Conservation (phyloP, 768 basidiomycete species). For the Paxillus rubicundulus region DNA sequence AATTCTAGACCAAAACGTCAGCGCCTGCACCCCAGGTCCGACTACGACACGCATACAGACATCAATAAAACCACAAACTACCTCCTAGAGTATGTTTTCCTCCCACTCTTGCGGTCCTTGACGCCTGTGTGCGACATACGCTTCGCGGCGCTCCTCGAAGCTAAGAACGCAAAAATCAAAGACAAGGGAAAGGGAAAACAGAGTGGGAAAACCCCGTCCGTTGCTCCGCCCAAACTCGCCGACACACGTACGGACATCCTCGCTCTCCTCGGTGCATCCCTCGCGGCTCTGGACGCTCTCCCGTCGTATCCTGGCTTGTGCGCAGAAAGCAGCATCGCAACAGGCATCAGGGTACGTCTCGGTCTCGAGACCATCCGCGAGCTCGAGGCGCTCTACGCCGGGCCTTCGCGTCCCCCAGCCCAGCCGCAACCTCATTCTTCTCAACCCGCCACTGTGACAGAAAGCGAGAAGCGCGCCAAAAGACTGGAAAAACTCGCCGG, state of each 20-base stretch:
- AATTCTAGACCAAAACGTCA: constrained; percentile 12
- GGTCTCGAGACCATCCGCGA: constrained; percentile 29
- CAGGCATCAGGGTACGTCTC: constrained; percentile 19
- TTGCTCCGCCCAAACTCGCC: background rate
- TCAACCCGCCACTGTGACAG: background rate
- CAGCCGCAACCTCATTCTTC: background rate
- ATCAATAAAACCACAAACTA: constrained; percentile 15
- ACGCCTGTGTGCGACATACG: constrained; percentile 18
- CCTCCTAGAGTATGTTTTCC: constrained; percentile 20
- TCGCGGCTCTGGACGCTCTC: constrained; percentile 19
- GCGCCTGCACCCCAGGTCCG: background rate
- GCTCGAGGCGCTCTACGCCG: constrained; percentile 21
- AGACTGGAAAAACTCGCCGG: constrained; percentile 10
- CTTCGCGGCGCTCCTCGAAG: constrained; percentile 8
- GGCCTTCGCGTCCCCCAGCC: background rate
- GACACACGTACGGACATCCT: constrained; percentile 24
- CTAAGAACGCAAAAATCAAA: constrained; percentile 1
- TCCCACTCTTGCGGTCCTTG: constrained; percentile 20
- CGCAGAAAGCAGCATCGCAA: background rate
- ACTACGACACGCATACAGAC: background rate
- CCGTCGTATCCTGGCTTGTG: background rate
- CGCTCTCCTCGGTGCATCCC: constrained; percentile 20
- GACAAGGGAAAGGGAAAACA: constrained; percentile 5
- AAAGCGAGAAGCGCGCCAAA: background rate
- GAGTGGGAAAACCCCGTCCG: background rate